Percentiles rank a stretch among this genome's conserved stretches.
These are phyloP conservation scores for Gonapodya sp. DNA, from an alignment of 192 early-diverging fungal species.

Conservation along the genomic window DNA sequence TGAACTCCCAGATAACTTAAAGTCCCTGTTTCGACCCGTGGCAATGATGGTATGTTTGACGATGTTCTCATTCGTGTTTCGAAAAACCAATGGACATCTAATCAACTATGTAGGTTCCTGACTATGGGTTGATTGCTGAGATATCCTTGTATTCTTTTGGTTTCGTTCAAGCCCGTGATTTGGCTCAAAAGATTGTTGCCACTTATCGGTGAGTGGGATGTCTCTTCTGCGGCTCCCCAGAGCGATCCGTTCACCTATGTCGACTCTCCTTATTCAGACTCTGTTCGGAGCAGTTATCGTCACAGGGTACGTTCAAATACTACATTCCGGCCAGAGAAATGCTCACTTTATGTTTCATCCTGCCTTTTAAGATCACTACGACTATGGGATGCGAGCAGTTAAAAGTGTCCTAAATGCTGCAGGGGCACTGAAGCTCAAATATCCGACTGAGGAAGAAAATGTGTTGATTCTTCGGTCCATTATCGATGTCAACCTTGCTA, in stretches of 20 bases:
- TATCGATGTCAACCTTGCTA: constrained; percentile 52
- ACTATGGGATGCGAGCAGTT: constrained; percentile 54
- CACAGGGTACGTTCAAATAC: constrained; percentile 45
- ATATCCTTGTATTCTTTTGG: constrained; percentile 56
- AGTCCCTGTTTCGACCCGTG: constrained; percentile 29
- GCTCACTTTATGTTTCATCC: background rate
- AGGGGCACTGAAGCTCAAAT: constrained; percentile 49
- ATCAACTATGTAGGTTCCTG: constrained; percentile 34
- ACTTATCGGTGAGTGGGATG: too few species aligned
- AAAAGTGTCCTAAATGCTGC: constrained; percentile 46
- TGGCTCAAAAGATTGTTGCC: constrained; percentile 49
- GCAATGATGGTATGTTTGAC: constrained; percentile 36
- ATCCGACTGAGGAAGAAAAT: constrained; percentile 48
- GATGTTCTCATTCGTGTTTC: constrained; percentile 11
- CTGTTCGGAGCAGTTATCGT: constrained; percentile 51
- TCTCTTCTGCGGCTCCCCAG: too few species aligned
- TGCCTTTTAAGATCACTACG: constrained; percentile 12
- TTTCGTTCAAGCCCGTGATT: constrained; percentile 39
- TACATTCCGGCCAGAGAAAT: background rate
- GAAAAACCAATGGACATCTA: constrained; percentile 7
- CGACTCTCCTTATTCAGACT: too few species aligned
- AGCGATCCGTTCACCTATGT: too few species aligned
- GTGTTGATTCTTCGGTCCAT: constrained; percentile 46
- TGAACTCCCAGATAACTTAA: constrained; percentile 54
- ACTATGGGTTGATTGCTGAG: constrained; percentile 53